These are phyloP conservation scores for Isoetes taiwanensis DNA, from an alignment of 75 land plant species.

Conservation along the genomic window DNA sequence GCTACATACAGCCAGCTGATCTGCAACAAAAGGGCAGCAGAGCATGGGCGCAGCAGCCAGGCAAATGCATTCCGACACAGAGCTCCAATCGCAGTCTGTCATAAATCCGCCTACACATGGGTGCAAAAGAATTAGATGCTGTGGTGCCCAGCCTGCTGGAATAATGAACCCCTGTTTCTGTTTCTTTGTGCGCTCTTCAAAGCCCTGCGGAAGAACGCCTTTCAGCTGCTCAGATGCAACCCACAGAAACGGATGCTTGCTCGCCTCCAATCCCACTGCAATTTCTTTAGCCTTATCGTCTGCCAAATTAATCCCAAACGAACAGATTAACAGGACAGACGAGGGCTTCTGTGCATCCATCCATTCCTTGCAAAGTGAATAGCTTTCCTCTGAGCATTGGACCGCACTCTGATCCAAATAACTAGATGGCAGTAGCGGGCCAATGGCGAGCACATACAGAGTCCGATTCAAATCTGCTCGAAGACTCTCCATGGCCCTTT, in stretches of 20 bases:
- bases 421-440: not conserved
- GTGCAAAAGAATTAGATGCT: not conserved
- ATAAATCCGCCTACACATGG: not conserved
- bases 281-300: no score
- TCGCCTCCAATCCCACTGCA: not conserved
- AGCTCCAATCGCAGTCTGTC: conserved; percentile 1
- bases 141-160: not conserved
- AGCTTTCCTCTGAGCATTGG: not conserved
- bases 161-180: not conserved
- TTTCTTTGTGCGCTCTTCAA: not conserved
- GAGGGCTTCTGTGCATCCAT: not conserved
- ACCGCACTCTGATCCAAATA: not conserved
- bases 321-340: not conserved
- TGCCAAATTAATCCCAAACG: no score
- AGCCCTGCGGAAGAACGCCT: conserved; percentile 5
- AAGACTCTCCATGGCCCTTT: not conserved
- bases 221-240: not conserved
- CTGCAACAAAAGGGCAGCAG: conserved; percentile 3
- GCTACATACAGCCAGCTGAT: not conserved
- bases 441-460: not conserved
- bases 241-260: not conserved
- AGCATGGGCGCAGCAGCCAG: not conserved
- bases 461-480: not conserved
- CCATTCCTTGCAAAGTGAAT: not conserved
- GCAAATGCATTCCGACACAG: not conserved